A percentile compares a stretch with the other conserved stretches of the same genome.
Evolutionary conservation across 2,329 filamentous ascomycete genomes (phyloP).

Genomic region (Neofusicoccum sp.): DNA sequence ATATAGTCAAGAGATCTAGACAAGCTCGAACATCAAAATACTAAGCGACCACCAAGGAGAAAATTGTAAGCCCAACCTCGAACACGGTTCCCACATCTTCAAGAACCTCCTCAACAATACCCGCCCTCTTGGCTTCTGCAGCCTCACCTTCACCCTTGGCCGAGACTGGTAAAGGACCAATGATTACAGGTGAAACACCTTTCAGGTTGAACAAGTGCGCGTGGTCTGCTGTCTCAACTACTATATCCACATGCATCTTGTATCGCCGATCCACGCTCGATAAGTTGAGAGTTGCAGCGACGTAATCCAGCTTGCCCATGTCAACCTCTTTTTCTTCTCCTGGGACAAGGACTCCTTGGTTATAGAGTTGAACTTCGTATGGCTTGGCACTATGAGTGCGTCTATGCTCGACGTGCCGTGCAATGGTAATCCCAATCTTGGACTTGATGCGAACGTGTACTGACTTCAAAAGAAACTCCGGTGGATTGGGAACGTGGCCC

Average conservation of each 20-base stretch:
- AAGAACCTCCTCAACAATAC: too few species aligned
- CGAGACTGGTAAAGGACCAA: too few species aligned
- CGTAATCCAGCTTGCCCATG: neutral
- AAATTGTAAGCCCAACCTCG: too few species aligned
- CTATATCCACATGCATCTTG: neutral
- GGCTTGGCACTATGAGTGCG: neutral
- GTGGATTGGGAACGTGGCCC: neutral
- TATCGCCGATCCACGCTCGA: neutral
- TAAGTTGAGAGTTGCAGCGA: neutral
- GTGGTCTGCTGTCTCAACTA: neutral
- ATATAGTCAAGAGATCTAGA: too few species aligned
- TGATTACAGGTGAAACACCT: too few species aligned
- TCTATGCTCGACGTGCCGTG: neutral
- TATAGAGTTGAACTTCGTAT: neutral
- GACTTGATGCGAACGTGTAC: neutral
- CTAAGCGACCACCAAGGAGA: too few species aligned
- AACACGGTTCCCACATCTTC: too few species aligned
- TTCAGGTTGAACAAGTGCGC: neutral
- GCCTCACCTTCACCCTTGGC: too few species aligned
- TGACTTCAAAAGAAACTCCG: neutral
- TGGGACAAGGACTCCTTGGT: neutral
- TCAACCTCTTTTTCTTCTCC: neutral
- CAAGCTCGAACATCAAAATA: too few species aligned
- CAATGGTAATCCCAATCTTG: neutral
- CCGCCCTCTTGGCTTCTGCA: too few species aligned